Conservation (phyloP, 2,329 filamentous ascomycete species). For the Penicillium sp. region DNA sequence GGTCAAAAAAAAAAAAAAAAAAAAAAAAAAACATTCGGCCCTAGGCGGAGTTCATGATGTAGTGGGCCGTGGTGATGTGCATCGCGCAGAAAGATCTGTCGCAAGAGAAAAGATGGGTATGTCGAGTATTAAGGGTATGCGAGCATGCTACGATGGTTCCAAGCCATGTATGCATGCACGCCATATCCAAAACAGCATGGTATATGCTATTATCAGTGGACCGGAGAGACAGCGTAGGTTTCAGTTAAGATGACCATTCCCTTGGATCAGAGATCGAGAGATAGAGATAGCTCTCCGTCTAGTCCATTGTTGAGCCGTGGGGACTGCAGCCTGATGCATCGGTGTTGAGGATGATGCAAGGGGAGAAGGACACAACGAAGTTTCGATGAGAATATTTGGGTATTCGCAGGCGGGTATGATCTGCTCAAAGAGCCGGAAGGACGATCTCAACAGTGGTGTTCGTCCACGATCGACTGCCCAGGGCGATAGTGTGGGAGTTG, state of each 20-base stretch:
- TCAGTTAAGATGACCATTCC: not conserved
- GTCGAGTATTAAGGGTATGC: not conserved
- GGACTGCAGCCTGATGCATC: not conserved
- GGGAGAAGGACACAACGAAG: not conserved
- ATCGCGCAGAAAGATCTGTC: not conserved
- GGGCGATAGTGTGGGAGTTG: not conserved
- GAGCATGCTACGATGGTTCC: not conserved
- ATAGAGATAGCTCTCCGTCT: not conserved
- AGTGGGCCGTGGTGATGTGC: not conserved
- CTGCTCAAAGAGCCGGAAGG: not conserved
- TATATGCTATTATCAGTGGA: not conserved
- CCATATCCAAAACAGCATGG: not conserved
- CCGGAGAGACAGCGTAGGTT: not conserved
- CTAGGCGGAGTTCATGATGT: not conserved
- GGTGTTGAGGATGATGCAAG: not conserved
- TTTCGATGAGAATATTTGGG: not conserved
- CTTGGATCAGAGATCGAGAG: not conserved
- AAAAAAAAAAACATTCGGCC: not conserved
- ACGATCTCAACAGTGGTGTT: not conserved
- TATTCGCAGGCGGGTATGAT: not conserved
- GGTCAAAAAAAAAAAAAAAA: not conserved
- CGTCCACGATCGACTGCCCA: not conserved
- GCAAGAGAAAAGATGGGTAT: not conserved
- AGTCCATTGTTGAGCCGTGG: not conserved
- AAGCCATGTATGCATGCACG: not conserved